Percentiles rank a stretch among this genome's conserved stretches.
phyloP scores from a whole-genome alignment of 164 flowering plant species.

The Macadamia integrifolia region DNA sequence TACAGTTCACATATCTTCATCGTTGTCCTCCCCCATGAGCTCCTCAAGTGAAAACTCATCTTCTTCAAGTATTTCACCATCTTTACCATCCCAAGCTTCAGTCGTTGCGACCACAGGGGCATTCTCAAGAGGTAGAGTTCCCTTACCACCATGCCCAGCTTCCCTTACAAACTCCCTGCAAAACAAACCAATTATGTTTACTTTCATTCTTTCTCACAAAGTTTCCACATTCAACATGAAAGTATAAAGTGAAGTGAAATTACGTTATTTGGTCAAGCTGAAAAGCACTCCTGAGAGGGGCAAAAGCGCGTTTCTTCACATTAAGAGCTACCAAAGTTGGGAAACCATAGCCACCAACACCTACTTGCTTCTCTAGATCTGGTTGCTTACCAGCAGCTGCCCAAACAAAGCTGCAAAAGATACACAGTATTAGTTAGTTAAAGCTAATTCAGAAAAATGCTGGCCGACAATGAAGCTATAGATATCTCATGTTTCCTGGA shows the following conservation, averaged over 20 bases:
- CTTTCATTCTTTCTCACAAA: background rate
- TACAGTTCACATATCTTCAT: constrained; percentile 41
- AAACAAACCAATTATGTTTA: constrained; percentile 6
- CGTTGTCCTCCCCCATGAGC: constrained; percentile 70
- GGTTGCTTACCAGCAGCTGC: constrained; percentile 91
- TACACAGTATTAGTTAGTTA: background rate
- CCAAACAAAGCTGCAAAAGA: constrained; percentile 82
- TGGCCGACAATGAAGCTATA: background rate
- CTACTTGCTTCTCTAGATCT: constrained; percentile 81
- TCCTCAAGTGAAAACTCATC: constrained; percentile 98
- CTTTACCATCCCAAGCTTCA: constrained; percentile 97
- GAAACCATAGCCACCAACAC: constrained; percentile 97
- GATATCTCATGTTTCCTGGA: background rate
- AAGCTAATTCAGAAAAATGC: background rate
- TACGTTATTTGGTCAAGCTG: constrained; percentile 77
- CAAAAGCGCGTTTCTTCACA: constrained; percentile 80
- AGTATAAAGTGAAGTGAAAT: constrained; percentile 17
- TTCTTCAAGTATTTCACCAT: constrained; percentile 85
- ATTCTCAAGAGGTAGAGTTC: constrained; percentile 60
- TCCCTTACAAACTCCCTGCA: constrained; percentile 87
- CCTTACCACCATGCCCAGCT: constrained; percentile 89
- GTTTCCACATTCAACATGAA: background rate
- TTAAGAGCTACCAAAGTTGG: constrained; percentile 93
- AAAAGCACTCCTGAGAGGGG: constrained; percentile 86
- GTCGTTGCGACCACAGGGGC: constrained; percentile 51